These are phyloP conservation scores for Botrytis galanthina DNA, from an alignment of 2,329 filamentous ascomycete genomes.

Conservation along the genomic window DNA sequence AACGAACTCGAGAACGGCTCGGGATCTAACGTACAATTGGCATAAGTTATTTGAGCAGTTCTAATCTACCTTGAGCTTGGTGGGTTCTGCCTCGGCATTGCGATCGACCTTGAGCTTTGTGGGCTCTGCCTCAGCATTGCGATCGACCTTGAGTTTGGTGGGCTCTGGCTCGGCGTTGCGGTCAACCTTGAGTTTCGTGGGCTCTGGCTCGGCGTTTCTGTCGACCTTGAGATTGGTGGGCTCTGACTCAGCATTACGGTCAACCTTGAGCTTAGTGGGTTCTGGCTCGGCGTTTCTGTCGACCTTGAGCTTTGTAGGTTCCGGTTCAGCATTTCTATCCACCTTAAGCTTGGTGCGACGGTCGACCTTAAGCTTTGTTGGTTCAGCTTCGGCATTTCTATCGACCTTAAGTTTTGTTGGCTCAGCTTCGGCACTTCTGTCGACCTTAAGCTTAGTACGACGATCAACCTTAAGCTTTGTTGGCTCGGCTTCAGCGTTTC, in stretches of 20 bases:
- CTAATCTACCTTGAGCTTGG: not conserved
- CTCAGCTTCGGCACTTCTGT: not conserved
- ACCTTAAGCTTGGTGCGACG: not conserved
- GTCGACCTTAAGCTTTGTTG: too few relatives aligned
- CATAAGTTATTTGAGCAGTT: not conserved
- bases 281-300: not conserved
- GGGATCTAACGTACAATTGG: not conserved
- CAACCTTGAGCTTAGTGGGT: not conserved
- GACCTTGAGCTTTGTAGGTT: not conserved
- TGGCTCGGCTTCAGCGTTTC: too few relatives aligned
- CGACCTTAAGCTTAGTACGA: too few relatives aligned
- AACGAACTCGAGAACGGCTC: not conserved
- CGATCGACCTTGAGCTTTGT: too few relatives aligned
- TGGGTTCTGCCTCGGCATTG: too few relatives aligned
- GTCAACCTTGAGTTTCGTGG: not conserved
- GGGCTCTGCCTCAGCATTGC: too few relatives aligned
- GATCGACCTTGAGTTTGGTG: not conserved
- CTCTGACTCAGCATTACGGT: not conserved
- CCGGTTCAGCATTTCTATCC: accelerated
- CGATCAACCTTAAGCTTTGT: too few relatives aligned
- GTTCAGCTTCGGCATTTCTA: too few relatives aligned
- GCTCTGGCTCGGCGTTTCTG: not conserved
- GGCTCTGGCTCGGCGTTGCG: not conserved
- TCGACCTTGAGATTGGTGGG: too few relatives aligned
- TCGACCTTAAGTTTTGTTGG: not conserved